These are phyloP conservation scores for Periglandula ipomoeae DNA, from an alignment of 2,329 filamentous ascomycete species.

Conservation along the genomic window DNA sequence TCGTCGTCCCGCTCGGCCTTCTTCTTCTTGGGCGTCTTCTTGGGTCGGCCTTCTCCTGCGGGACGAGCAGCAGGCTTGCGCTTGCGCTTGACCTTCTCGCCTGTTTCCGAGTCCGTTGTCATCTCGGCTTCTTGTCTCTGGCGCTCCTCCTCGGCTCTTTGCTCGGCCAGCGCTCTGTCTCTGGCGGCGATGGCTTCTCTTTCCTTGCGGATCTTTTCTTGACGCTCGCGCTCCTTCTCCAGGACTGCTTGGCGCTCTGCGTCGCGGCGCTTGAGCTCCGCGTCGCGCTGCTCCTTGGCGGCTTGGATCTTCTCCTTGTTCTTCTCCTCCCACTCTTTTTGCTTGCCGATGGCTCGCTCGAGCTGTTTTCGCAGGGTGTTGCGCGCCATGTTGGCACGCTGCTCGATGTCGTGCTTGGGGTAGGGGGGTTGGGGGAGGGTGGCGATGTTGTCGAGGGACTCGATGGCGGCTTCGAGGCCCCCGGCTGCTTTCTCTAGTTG, in stretches of 20 bases:
- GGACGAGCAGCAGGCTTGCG: conserved; percentile 42
- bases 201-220: conserved; percentile 78
- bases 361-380: conserved; percentile 93
- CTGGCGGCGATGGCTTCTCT: conserved; percentile 70
- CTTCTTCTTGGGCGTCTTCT: conserved; percentile 45
- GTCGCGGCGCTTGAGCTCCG: conserved; percentile 68
- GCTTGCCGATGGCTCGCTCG: conserved; percentile 72
- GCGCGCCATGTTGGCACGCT: conserved; percentile 92
- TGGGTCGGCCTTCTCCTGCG: conserved; percentile 33
- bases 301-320: conserved; percentile 82
- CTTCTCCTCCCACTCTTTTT: conserved; percentile 86
- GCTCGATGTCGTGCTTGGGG: conserved; percentile 81
- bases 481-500: conserved; percentile 74
- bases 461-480: conserved; percentile 80
- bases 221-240: conserved; percentile 62
- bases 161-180: conserved; percentile 62
- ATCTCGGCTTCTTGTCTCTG: conserved; percentile 56
- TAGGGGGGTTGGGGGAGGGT: conserved; percentile 66
- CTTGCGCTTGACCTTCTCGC: conserved; percentile 72
- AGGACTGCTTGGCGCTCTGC: conserved; percentile 61
- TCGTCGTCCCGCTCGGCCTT: conserved; percentile 30
- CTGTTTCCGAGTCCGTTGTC: conserved; percentile 74
- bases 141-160: conserved; percentile 35
- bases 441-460: conserved; percentile 55
- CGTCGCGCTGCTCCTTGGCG: conserved; percentile 70